These are phyloP conservation scores for Mycena albidolilacea DNA, from an alignment of 768 basidiomycete species.

Conservation along the genomic window DNA sequence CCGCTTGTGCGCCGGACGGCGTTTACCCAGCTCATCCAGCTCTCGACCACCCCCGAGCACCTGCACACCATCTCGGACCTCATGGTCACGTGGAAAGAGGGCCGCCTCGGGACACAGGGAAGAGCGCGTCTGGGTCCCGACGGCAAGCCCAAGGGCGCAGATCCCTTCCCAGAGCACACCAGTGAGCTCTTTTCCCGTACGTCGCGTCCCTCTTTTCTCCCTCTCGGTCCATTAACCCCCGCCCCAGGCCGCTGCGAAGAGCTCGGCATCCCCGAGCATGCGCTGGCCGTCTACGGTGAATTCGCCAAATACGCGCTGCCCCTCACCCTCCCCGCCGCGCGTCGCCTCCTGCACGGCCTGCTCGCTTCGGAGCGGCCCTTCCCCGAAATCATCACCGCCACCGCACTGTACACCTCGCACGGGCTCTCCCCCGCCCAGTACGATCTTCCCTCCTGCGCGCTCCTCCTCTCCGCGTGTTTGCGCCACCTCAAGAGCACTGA, in stretches of 20 bases:
- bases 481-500: slow-evolving; percentile 18
- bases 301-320: slow-evolving; percentile 33
- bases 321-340: slow-evolving; percentile 36
- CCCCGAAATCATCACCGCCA: slow-evolving; percentile 28
- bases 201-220: background rate
- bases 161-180: slow-evolving; percentile 31
- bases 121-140: slow-evolving; percentile 28
- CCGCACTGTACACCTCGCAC: slow-evolving; percentile 31
- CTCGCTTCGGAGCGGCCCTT: slow-evolving; percentile 25
- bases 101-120: slow-evolving; percentile 37
- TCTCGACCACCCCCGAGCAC: slow-evolving; percentile 30
- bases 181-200: slow-evolving; percentile 39
- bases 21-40: slow-evolving; percentile 37
- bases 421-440: slow-evolving; percentile 25
- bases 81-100: slow-evolving; percentile 40
- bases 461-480: slow-evolving; percentile 35
- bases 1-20: slow-evolving; percentile 32
- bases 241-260: slow-evolving; percentile 34
- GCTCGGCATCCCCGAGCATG: slow-evolving; percentile 33
- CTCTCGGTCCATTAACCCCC: background rate
- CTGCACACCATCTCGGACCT: slow-evolving; percentile 30
- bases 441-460: slow-evolving; percentile 32
- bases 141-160: slow-evolving; percentile 33
- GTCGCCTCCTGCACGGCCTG: slow-evolving; percentile 33
- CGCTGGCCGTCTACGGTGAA: slow-evolving; percentile 34